Conservation (phyloP, 2,329 filamentous ascomycete genomes). For the Plectosphaerella plurivora region DNA sequence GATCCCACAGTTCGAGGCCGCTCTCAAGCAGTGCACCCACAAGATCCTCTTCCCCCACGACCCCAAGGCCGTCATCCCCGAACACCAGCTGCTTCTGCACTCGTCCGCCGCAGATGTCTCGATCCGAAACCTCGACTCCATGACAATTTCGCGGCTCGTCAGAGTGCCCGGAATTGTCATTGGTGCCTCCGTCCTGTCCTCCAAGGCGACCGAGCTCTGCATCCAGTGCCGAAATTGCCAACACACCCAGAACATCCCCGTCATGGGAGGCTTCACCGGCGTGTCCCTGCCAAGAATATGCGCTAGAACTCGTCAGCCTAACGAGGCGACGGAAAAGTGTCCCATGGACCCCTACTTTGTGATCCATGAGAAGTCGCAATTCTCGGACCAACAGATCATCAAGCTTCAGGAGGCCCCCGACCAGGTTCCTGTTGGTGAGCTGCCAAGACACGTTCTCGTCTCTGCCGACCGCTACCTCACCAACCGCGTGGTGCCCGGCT, state of each 20-base stretch:
- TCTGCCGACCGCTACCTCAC: slow-evolving; percentile 95
- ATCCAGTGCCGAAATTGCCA: slow-evolving; percentile 88
- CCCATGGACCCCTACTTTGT: slow-evolving; percentile 95
- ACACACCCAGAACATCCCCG: slow-evolving; percentile 62
- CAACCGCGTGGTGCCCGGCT: slow-evolving; percentile 92
- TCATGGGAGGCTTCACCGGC: slow-evolving; percentile 83
- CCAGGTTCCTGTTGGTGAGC: slow-evolving; percentile 92
- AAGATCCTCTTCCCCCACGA: slow-evolving; percentile 85
- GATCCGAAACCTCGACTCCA: slow-evolving; percentile 89
- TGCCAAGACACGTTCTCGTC: slow-evolving; percentile 90
- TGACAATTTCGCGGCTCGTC: slow-evolving; percentile 90
- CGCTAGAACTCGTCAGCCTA: slow-evolving; percentile 55
- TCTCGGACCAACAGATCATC: slow-evolving; percentile 96
- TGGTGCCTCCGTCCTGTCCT: slow-evolving; percentile 92
- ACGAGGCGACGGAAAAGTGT: slow-evolving; percentile 69
- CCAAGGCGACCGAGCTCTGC: slow-evolving; percentile 82
- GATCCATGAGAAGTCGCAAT: slow-evolving; percentile 86
- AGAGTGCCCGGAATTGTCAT: slow-evolving; percentile 97
- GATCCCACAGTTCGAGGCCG: slow-evolving; percentile 72
- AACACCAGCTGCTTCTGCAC: slow-evolving; percentile 92
- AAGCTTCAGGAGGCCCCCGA: slow-evolving; percentile 97
- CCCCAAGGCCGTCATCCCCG: slow-evolving; percentile 64
- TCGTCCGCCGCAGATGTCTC: slow-evolving; percentile 87
- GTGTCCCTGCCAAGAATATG: slow-evolving; percentile 81
- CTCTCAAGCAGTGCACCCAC: slow-evolving; percentile 85